These are phyloP conservation scores for Xylariaceae sp. DNA, from an alignment of 2,329 filamentous ascomycete species.

Conservation along the genomic window DNA sequence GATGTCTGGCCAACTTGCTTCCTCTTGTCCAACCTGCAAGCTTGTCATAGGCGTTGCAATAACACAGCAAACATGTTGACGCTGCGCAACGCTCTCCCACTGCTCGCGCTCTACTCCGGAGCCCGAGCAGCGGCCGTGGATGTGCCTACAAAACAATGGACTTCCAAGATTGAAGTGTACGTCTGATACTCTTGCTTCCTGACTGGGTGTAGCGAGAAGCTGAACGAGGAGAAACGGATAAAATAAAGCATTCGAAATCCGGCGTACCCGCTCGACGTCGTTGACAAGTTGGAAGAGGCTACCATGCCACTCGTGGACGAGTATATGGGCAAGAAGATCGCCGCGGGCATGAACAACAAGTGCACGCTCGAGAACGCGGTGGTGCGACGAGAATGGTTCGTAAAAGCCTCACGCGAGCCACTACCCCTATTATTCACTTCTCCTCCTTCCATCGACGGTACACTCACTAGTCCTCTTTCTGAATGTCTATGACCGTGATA, in stretches of 20 bases:
- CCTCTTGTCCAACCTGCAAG: slow-evolving; percentile 11
- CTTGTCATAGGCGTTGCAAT: too few relatives aligned
- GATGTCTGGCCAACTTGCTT: slow-evolving; percentile 10
- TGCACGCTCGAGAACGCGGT: slow-evolving; percentile 28
- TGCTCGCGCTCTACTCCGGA: slow-evolving; percentile 24
- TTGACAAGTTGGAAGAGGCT: slow-evolving; percentile 27
- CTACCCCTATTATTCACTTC: too few relatives aligned
- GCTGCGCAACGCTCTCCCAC: slow-evolving; percentile 18
- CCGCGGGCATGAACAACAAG: slow-evolving; percentile 21
- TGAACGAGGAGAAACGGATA: slow-evolving; percentile 8
- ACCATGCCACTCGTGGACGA: slow-evolving; percentile 27
- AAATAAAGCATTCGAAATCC: slow-evolving; percentile 25
- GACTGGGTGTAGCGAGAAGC: too few relatives aligned
- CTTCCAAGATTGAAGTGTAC: slow-evolving; percentile 22
- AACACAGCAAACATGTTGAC: slow-evolving; percentile 18
- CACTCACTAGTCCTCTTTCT: background rate
- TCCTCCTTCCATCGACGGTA: too few relatives aligned
- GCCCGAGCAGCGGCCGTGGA: slow-evolving; percentile 14
- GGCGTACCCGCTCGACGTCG: slow-evolving; percentile 26
- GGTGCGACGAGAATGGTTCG: slow-evolving; percentile 28
- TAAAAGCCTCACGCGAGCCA: too few relatives aligned
- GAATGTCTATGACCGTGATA: slow-evolving; percentile 10
- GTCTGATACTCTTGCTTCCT: slow-evolving; percentile 1
- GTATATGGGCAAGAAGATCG: slow-evolving; percentile 22
- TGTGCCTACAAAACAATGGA: slow-evolving; percentile 13